Base-by-base conservation (phyloP, 2,329 filamentous ascomycete genomes). In the Phoma sp. region DNA sequence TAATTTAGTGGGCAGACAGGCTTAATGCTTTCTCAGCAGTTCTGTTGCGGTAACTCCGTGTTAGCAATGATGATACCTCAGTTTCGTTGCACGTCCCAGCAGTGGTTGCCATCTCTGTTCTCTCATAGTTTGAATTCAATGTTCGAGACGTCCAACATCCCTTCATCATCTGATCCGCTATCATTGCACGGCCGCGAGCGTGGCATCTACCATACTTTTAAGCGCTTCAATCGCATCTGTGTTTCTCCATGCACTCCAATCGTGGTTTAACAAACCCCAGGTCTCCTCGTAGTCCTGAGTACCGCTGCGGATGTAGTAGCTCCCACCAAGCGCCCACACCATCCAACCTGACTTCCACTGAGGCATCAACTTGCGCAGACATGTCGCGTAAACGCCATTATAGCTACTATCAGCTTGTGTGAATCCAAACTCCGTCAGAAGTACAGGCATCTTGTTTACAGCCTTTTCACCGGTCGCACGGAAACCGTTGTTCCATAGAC, bases 331-430 rank as follows among this genome's bases (percentile, higher is more conserved):
- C 4, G 81, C 82, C 85, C 84, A 87, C 12, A 85, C 74, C 1
- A 81, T 80, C 84, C 84, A 87, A 57, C 86, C 85, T 31, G 80
- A 80, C 62, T 86, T 82, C 68, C 86, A 86, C 37, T 72, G 68
- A 43, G 78, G 72, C 75, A 86, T 78, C 52, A 85, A 84, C 10
- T 76, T 77, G 5, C 78, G 73, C 32, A 87, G 64, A 60, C 84
- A 87, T 9, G 74, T 72, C 40, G 85, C 76, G 64, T 85, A 86
- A 1, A 65, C 67, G 47, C 75, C 65, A 40, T 84, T 82, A 38
- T 77, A 75, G 15, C 79, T 79, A 73, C 80, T 79, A 52, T 78
- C 80, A 40, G 82, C 52, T 36, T 73, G 65, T 1, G 51, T 55
- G 25, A 67, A 84, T 27, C 85, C 84, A 61, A 87, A 87, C 74